phyloP scores from a whole-genome alignment of 1,139 yeast species.

The Kurtzmaniella quercitrusa region DNA sequence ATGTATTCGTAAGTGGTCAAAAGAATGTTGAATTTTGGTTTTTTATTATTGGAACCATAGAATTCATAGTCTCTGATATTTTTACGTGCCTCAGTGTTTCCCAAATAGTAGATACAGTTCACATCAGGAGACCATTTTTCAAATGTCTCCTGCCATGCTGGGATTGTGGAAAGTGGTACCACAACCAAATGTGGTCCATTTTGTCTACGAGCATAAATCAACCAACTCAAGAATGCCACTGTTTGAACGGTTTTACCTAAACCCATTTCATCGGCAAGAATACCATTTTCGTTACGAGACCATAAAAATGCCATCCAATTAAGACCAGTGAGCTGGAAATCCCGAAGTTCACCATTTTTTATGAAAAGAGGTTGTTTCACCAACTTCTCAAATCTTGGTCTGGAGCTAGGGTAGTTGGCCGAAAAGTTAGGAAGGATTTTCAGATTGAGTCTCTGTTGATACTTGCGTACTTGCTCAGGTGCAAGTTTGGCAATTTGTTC shows the following conservation, averaged over 20 bases:
- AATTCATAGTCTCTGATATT: constrained; percentile 84
- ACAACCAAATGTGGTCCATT: constrained; percentile 96
- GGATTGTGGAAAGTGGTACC: constrained; percentile 93
- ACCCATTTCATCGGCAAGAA: constrained; percentile 99
- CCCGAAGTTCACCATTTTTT: constrained; percentile 89
- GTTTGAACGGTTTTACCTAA: constrained; percentile 98
- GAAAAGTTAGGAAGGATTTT: constrained; percentile 81
- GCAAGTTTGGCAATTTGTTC: constrained; percentile 79
- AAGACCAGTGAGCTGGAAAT: constrained; percentile 94
- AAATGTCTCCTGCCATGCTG: constrained; percentile 99
- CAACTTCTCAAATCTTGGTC: constrained; percentile 89
- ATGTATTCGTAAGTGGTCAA: constrained; percentile 95
- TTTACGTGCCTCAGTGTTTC: constrained; percentile 82
- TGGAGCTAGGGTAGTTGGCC: constrained; percentile 64
- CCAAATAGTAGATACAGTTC: constrained; percentile 87
- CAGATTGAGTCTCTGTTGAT: constrained; percentile 76
- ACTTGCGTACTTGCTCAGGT: constrained; percentile 79
- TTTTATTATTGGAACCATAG: constrained; percentile 52
- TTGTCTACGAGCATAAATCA: constrained; percentile 89
- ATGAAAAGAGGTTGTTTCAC: constrained; percentile 84
- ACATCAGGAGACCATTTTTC: constrained; percentile 98
- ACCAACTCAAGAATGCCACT: constrained; percentile 90
- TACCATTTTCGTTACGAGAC: constrained; percentile 97
- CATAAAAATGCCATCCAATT: constrained; percentile 99
- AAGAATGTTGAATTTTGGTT: constrained; percentile 82